Base-by-base conservation (phyloP, 345 rosid species). In the Rhodomyrtus tomentosa region DNA sequence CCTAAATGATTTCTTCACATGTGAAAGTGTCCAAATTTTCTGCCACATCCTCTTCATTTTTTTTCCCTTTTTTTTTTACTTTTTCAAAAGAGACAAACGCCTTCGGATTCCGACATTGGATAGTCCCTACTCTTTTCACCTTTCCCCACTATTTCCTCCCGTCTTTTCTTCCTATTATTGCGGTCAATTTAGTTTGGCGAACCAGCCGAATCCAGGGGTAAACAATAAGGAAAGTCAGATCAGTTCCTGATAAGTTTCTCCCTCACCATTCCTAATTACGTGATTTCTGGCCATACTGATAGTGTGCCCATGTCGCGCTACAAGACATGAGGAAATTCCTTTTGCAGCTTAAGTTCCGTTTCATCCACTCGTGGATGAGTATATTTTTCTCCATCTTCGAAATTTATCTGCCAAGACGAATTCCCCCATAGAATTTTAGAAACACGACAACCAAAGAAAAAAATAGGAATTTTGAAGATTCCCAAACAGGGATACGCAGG, bases 51-150 rank as follows among this genome's bases (percentile, higher is more conserved):
- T 22, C 27, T 16, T 21, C 81, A 51, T 29, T 15, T 29, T 15
- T 6, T 14, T 3, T n/a, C 7, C 16, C 2, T 2, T 13, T 2
- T 0, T 5, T 5, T 55, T 5, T 27, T 13, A 2, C 3, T 29
- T 5, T 7, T 5, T 21, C 14, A 81, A 59, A 38, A 18, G 45
- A 22, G 82, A 81, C 82, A 27, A 32, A 50, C 38, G 6, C 7
- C 54, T 50, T 81, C 38, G 38, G 55, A 81, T 68, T 68, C 45
- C 76, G 5, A 18, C 76, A 68, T 68, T 21, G 76, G 76, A 68
- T 68, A 18, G 45, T 4, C 12, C 45, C 45, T 68, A 18, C 42
- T 24, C 45, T 21, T 68, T 68, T 68, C 76, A 36, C 40, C 45
- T 32, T 68, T 68, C 76, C 25, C 76, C 76, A 32, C 76, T 8